These are phyloP conservation scores for Fraxinus paxiana DNA, from an alignment of 305 asterid species.

Conservation along the genomic window DNA sequence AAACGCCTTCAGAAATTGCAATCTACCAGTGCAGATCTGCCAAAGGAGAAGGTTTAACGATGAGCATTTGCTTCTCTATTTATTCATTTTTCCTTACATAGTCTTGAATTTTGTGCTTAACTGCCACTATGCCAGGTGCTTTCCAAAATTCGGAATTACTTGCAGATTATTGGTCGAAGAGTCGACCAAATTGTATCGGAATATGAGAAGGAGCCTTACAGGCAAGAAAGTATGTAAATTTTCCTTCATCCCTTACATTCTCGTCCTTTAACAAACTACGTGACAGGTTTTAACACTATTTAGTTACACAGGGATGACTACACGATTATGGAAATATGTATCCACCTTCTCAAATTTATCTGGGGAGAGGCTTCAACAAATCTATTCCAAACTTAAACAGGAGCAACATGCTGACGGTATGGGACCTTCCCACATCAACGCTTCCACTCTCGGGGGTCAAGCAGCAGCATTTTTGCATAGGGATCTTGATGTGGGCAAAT, in stretches of 20 bases:
- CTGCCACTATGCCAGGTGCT: conserved; percentile 56
- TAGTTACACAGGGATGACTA: conserved; percentile 65
- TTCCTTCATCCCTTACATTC: background rate
- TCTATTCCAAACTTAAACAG: conserved; percentile 76
- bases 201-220: conserved; percentile 63
- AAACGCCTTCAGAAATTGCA: conserved; percentile 86
- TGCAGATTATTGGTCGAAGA: conserved; percentile 93
- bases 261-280: background rate
- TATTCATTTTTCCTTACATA: conserved; percentile 9
- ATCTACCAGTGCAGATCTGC: conserved; percentile 81
- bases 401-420: conserved; percentile 64
- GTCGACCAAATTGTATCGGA: conserved; percentile 77
- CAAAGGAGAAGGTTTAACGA: conserved; percentile 71
- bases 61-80: conserved; percentile 14
- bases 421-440: conserved; percentile 68
- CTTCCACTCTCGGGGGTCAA: conserved; percentile 48
- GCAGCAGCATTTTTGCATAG: conserved; percentile 44
- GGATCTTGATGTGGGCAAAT: conserved; percentile 76
- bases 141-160: conserved; percentile 72
- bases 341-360: conserved; percentile 84
- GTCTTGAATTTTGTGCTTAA: conserved; percentile 16
- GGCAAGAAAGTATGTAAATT: conserved; percentile 74
- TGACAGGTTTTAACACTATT: background rate
- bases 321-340: conserved; percentile 89
- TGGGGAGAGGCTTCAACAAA: conserved; percentile 86